phyloP scores from a whole-genome alignment of 345 rosid genomes.

The Xanthoceras sorbifolium region DNA sequence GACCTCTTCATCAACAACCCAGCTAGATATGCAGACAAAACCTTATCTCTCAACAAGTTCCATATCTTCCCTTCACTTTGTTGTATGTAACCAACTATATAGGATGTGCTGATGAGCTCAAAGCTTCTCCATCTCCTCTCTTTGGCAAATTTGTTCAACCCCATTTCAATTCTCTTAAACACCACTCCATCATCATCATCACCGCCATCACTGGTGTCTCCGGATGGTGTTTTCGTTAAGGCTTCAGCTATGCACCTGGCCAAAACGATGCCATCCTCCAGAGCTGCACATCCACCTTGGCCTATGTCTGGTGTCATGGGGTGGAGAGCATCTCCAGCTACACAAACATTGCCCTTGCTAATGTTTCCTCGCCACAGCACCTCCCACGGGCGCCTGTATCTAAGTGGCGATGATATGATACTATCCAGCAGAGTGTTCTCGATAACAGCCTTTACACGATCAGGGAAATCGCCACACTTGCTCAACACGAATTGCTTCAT shows the following conservation, averaged over 20 bases:
- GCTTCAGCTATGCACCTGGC: slow-evolving; percentile 71
- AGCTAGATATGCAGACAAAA: slow-evolving; percentile 35
- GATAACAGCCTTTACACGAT: slow-evolving; percentile 36
- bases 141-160: slow-evolving; percentile 45
- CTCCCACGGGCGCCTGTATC: slow-evolving; percentile 60
- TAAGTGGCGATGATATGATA: slow-evolving; percentile 32
- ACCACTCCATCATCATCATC: slow-evolving; percentile 31
- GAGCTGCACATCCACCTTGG: slow-evolving; percentile 70
- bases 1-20: slow-evolving; percentile 37
- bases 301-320: slow-evolving; percentile 75
- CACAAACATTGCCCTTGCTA: slow-evolving; percentile 58
- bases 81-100: slow-evolving; percentile 52
- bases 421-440: slow-evolving; percentile 43
- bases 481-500: slow-evolving; percentile 49
- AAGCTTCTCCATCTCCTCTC: slow-evolving; percentile 75
- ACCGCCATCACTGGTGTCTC: slow-evolving; percentile 34
- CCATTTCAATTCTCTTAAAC: slow-evolving; percentile 37
- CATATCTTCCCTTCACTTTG: slow-evolving; percentile 41
- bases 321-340: slow-evolving; percentile 75
- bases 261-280: slow-evolving; percentile 64
- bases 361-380: slow-evolving; percentile 54
- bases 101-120: slow-evolving; percentile 50
- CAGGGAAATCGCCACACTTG: slow-evolving; percentile 39
- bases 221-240: slow-evolving; percentile 10
- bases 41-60: slow-evolving; percentile 42